Evolutionary conservation across 805 yeast genomes (phyloP).

Genomic region (Saccharomycopsis microspora): DNA sequence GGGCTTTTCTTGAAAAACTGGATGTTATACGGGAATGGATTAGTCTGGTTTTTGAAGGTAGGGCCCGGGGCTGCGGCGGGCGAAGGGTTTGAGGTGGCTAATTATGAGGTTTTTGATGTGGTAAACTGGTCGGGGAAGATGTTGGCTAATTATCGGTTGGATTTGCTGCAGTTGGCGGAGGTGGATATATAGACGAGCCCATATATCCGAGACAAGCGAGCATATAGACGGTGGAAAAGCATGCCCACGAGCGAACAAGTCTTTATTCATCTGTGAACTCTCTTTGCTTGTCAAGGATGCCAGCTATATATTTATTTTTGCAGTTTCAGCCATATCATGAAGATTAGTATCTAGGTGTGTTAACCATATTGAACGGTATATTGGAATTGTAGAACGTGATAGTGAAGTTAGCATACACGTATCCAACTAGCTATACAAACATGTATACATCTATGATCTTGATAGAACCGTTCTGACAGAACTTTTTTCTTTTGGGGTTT

Average conservation of each 20-base stretch:
- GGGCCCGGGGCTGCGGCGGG: background rate
- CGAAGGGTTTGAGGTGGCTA: conserved; percentile 3
- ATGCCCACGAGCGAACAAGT: background rate
- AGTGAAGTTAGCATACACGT: no score
- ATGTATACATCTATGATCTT: no score
- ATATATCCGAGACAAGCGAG: no score
- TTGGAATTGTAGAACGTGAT: background rate
- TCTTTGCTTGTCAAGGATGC: background rate
- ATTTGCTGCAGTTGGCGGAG: conserved; percentile 4
- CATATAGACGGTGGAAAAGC: no score
- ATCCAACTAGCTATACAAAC: no score
- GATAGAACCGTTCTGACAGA: no score
- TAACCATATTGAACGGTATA: background rate
- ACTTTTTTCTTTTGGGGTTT: no score
- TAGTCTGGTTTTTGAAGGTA: conserved; percentile 10
- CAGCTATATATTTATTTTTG: background rate
- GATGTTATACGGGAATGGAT: conserved; percentile 9
- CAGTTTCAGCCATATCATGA: background rate
- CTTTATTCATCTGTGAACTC: background rate
- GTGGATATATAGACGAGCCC: background rate
- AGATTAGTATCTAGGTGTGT: background rate
- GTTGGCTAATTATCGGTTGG: conserved; percentile 11
- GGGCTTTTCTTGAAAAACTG: conserved; percentile 13
- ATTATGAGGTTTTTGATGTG: conserved; percentile 15
- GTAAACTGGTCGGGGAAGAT: conserved; percentile 9